phyloP scores from a whole-genome alignment of 257 asterid species.

The Nicotiana undulata region DNA sequence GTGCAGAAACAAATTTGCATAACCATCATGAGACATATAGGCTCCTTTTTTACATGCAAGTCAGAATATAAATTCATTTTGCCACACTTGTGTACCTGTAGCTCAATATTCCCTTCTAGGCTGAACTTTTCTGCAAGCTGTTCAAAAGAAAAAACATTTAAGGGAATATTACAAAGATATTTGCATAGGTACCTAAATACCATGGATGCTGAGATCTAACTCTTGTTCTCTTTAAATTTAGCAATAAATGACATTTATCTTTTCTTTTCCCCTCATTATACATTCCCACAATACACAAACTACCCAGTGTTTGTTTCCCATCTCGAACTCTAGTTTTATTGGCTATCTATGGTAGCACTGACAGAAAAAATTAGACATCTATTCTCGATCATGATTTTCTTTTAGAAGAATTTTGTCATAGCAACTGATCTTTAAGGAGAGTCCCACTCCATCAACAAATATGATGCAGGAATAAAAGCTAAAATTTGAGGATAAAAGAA shows the following conservation, averaged over 20 bases:
- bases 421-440: background rate
- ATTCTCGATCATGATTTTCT: background rate
- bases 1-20: slow-evolving; percentile 4
- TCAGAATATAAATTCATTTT: background rate
- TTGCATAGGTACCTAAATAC: background rate
- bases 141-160: slow-evolving; percentile 8
- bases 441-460: background rate
- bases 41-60: background rate
- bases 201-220: background rate
- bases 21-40: background rate
- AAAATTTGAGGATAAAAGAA: background rate
- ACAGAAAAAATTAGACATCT: background rate
- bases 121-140: slow-evolving; percentile 72
- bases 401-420: background rate
- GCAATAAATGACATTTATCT: background rate
- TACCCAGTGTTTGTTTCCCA: background rate
- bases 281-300: background rate
- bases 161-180: background rate
- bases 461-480: background rate
- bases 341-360: background rate
- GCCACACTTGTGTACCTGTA: slow-evolving; percentile 50
- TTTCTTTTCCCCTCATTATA: slow-evolving; percentile 1
- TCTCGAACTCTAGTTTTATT: background rate
- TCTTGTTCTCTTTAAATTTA: background rate
- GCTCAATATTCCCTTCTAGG: slow-evolving; percentile 61